Evolutionary conservation across 192 early-diverging fungal species (phyloP), one percentile per base, ranked within the genome.

Genomic region (Anaeromyces robustus): DNA sequence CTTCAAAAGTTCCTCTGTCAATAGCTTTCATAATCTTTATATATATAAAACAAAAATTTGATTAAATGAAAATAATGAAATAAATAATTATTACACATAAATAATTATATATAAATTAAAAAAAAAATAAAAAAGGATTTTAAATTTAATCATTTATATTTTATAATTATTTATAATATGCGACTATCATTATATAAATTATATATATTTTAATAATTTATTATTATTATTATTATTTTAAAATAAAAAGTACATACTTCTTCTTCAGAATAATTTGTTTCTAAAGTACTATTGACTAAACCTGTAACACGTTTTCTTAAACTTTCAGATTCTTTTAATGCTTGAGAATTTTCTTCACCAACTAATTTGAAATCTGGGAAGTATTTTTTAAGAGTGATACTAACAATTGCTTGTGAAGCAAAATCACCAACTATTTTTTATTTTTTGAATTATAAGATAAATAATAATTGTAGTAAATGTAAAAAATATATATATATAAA

Each of bases 381-480:
- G 79, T 87, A 84, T 80, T 89, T 80, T 80, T 90, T 84, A 12
- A 99, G 89, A 79, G 94, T 86, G 1, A 89, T 85, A 87, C 97
- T 97, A 41, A 99, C 94, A 14, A 99, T 91, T 5, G 98, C 97
- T 85, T 99, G 98, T 18, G 95, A 93, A 78, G 94, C 93, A 87
- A 92, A 98, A 86, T 99, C 98, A 22, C 96, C 98, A 41, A 99
- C 96, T 90, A n/a, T n/a, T n/a, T n/a, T n/a, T n/a, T n/a, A n/a
- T n/a, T n/a, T n/a, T n/a, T n/a, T n/a, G n/a, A n/a, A n/a, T n/a
- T n/a, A n/a, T n/a, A n/a, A n/a, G n/a, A n/a, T n/a, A n/a, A n/a
- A n/a, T n/a, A n/a, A n/a, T n/a, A n/a, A n/a, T n/a, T n/a, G n/a
- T n/a, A n/a, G n/a, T n/a, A n/a, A n/a, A n/a, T n/a, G n/a, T n/a